Evolutionary conservation across 192 early-diverging fungal species (phyloP), one percentile per base, ranked within the genome.

Genomic region (Chytriomyces confervae): DNA sequence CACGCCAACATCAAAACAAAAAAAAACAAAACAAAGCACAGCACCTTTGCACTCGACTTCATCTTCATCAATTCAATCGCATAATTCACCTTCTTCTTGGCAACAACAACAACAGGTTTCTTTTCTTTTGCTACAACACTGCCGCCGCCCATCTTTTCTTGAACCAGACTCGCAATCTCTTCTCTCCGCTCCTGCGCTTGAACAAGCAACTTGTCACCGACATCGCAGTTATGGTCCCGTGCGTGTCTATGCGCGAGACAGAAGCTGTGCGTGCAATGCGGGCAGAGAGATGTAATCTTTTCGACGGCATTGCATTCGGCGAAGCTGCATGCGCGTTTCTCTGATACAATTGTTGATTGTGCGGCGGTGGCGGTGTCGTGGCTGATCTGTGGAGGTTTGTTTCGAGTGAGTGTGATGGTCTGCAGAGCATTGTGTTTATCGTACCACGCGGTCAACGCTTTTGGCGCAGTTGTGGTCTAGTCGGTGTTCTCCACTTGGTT

Each of bases 41-140:
- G n/a, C n/a, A 77, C 76, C 76, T 77, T 77, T 44, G 76, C 76
- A 57, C 57, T 77, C 45, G 13, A 46, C 67, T 69, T 77, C 76
- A 77, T 69, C 67, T 77, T 77, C 76, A 77, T 77, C 29, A 77
- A 70, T 60, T 77, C 76, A 60, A 77, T 62, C 61, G 24, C 62
- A 24, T 66, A 68, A 68, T 77, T 77, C 10, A 62, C 23, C 47
- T 68, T 77, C 61, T 77, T 77, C 24, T 67, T 67, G 64, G 50
- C 8, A 6, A 60, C 65, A 23, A 47, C n/a, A 9, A 49, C 13
- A 13, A 62, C 61, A 6, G 27, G 24, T 20, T 62, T 29, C 27
- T 75, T 67, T 46, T 29, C n/a, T 13, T 11, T 36, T 1, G 36
- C 1, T 2, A 2, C 24, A 71, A 13, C 51, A 7, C 3, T 18